Evolutionary conservation across 129 eudicot genomes (phyloP).

Genomic region (Escallonia rubra): DNA sequence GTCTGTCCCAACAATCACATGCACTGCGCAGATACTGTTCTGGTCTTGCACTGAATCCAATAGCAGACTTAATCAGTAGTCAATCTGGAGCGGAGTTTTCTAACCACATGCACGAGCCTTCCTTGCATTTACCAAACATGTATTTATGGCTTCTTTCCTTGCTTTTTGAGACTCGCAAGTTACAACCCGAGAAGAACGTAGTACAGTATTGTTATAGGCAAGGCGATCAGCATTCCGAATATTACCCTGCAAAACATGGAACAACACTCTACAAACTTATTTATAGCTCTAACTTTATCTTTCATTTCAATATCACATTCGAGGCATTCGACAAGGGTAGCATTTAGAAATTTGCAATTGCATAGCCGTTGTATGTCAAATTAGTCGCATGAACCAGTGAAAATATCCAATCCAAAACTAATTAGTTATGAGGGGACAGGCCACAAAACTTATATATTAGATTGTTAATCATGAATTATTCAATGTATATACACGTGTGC

Average conservation of each 20-base stretch:
- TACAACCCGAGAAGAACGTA: conserved; percentile 89
- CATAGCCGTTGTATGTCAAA: not conserved
- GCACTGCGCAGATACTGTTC: not conserved
- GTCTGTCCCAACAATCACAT: not conserved
- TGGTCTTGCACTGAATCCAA: conserved; percentile 8
- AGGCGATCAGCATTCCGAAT: conserved; percentile 90
- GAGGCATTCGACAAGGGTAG: too few species aligned
- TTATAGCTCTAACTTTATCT: too few species aligned
- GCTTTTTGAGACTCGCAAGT: not conserved
- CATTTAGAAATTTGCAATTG: not conserved
- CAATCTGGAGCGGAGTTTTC: not conserved
- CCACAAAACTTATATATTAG: too few species aligned
- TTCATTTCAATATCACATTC: too few species aligned
- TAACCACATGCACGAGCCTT: not conserved
- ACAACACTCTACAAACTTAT: too few species aligned
- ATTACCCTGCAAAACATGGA: conserved; percentile 62
- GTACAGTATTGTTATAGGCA: conserved; percentile 86
- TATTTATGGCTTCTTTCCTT: not conserved
- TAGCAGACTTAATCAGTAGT: not conserved
- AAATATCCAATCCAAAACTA: too few species aligned
- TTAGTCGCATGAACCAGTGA: not conserved
- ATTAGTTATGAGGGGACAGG: too few species aligned
- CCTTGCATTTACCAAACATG: not conserved
- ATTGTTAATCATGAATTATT: too few species aligned
- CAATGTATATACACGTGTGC: too few species aligned